Conservation (phyloP, 2,329 filamentous ascomycete species). For the Ophiostoma ulmi region DNA sequence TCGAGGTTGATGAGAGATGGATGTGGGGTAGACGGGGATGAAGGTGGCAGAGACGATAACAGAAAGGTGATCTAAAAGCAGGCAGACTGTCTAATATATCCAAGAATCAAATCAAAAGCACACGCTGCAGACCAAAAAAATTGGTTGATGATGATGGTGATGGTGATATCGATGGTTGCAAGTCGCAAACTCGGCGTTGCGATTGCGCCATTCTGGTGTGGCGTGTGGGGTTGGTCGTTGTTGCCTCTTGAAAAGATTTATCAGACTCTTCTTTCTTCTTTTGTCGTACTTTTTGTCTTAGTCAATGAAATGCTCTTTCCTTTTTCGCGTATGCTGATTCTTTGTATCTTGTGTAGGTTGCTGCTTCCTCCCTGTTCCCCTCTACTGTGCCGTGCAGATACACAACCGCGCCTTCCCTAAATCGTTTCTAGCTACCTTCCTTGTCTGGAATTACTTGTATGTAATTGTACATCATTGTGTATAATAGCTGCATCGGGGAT, state of each 20-base stretch:
- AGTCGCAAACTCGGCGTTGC: conserved; percentile 16
- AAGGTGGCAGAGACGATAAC: too few relatives aligned
- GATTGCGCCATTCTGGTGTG: conserved; percentile 19
- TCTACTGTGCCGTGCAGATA: not conserved
- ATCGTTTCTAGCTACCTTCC: conserved; percentile 19
- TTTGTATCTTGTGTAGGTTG: conserved; percentile 2
- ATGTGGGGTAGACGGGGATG: not conserved
- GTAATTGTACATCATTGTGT: conserved; percentile 13
- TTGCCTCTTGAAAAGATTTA: conserved; percentile 3
- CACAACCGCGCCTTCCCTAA: not conserved
- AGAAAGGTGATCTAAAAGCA: not conserved
- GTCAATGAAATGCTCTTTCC: not conserved
- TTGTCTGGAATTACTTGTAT: conserved; percentile 14
- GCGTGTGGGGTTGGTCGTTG: conserved; percentile 16
- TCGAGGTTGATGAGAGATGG: not conserved
- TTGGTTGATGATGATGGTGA: not conserved
- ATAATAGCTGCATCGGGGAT: not conserved
- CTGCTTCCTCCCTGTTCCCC: not conserved
- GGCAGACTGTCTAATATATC: not conserved
- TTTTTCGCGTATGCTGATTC: not conserved
- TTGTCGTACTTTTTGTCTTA: conserved; percentile 5
- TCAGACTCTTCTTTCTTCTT: conserved; percentile 1
- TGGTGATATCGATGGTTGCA: not conserved
- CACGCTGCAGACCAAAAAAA: not conserved
- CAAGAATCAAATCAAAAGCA: not conserved